Percentiles rank a stretch among this genome's conserved stretches.
These are phyloP conservation scores for Scleroderma citrinum DNA, from an alignment of 768 basidiomycete genomes.

Conservation along the genomic window DNA sequence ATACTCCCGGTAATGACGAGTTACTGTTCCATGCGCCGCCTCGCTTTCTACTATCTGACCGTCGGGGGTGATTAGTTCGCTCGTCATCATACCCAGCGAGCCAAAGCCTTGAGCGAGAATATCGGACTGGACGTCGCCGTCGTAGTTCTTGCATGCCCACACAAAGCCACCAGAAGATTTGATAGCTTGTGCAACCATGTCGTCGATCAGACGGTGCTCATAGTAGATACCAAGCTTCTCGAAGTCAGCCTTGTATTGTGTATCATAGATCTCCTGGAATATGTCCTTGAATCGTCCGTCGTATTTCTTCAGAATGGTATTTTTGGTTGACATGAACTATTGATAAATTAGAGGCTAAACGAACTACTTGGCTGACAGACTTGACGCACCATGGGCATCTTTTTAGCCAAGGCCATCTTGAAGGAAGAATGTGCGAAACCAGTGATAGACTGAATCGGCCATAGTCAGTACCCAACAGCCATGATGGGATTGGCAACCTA, in stretches of 20 bases:
- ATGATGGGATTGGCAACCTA: slow-evolving; percentile 21
- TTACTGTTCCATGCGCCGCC: slow-evolving; percentile 96
- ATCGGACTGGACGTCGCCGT: slow-evolving; percentile 85
- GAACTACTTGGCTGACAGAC: slow-evolving; percentile 5
- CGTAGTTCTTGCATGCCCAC: slow-evolving; percentile 73
- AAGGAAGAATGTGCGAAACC: slow-evolving; percentile 98
- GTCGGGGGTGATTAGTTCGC: slow-evolving; percentile 91
- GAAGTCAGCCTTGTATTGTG: slow-evolving; percentile 66
- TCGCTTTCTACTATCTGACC: slow-evolving; percentile 91
- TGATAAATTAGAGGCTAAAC: not conserved
- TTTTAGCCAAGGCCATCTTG: slow-evolving; percentile 87
- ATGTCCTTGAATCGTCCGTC: slow-evolving; percentile 99
- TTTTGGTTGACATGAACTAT: slow-evolving; percentile 97
- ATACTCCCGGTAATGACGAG: slow-evolving; percentile 93
- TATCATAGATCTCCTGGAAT: slow-evolving; percentile 93
- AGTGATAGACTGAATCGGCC: slow-evolving; percentile 59
- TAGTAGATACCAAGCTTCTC: slow-evolving; percentile 75
- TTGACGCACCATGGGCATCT: slow-evolving; percentile 60
- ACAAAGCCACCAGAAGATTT: slow-evolving; percentile 94
- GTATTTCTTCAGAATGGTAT: slow-evolving; percentile 95
- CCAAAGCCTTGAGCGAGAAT: slow-evolving; percentile 98
- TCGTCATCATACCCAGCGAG: slow-evolving; percentile 96
- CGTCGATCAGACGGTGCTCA: slow-evolving; percentile 95
- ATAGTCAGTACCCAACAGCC: not conserved
- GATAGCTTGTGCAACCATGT: slow-evolving; percentile 98